Conservation (phyloP, 2,329 filamentous ascomycete species). For the Trichoderma atrobrunneum region DNA sequence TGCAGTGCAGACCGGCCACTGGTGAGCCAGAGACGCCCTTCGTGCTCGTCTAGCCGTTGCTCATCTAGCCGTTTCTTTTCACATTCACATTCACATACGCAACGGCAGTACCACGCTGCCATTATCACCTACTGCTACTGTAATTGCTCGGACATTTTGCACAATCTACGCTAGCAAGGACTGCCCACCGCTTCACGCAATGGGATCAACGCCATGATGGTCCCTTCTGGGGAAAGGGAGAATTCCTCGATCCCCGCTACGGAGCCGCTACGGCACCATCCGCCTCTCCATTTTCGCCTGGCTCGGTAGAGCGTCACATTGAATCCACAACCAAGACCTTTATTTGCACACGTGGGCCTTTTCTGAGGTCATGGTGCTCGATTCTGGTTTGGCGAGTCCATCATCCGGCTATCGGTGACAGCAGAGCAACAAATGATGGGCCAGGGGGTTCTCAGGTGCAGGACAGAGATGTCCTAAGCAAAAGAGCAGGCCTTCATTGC, state of each 20-base stretch:
- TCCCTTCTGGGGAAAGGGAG: neutral
- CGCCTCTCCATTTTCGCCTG: neutral
- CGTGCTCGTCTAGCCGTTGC: neutral
- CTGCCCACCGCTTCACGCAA: neutral
- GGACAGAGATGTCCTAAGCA: too few relatives aligned
- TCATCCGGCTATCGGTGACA: neutral
- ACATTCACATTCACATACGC: neutral
- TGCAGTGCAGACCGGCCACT: neutral
- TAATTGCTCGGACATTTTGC: neutral
- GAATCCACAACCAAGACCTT: neutral
- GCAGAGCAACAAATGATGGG: neutral
- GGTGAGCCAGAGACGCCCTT: neutral
- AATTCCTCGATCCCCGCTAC: neutral
- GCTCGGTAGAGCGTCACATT: neutral
- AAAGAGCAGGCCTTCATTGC: neutral
- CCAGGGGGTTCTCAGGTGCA: neutral
- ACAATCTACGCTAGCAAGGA: neutral
- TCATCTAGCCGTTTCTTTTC: neutral
- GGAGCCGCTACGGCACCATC: conserved; percentile 14
- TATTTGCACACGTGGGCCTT: neutral
- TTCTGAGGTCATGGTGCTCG: neutral
- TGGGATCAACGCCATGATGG: neutral
- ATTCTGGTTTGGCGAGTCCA: neutral
- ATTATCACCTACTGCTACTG: neutral
- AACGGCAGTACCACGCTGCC: neutral